Evolutionary conservation across 2,329 filamentous ascomycete species (phyloP), one percentile per base, ranked within the genome.

Genomic region (Gaeumannomyces tritici): DNA sequence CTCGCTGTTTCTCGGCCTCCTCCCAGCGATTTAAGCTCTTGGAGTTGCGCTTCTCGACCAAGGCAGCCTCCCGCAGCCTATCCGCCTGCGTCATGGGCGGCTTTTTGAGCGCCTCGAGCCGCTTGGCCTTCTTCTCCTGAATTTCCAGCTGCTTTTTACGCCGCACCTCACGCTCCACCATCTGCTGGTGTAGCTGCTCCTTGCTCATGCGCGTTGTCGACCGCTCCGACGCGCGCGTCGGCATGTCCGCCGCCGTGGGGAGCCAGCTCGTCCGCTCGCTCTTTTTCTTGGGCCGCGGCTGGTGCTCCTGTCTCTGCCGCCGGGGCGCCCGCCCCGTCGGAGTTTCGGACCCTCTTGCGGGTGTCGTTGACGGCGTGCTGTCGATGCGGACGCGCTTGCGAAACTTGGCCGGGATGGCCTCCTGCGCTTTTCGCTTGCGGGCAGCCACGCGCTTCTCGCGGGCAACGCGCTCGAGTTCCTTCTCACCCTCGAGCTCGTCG

Each of bases 1-100:
- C 89, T 63, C 93, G 86, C 72, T 89, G 87, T 75, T 91, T 92
- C 76, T 99, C 95, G 8, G 91, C 90, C 73, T 91, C 89, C 73
- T 98, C 93, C 93, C 93, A 98, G 62, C 91, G 83, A 71, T 93
- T 97, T 70, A 96, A 77, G 74, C 89, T 98, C 80, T 91, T 96
- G 68, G 89, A 84, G 74, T 99, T 97, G 69, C 88, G 82, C 74
- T 89, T 89, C 75, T 98, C 95, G 8, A 96, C 88, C 61, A 87
- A 78, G 24, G 88, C 90, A 1, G 93, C 93, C 74, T 96, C 91
- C 31, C 85, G 87, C 31, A 97, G 80, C 51, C 92, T 84, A 72
- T 98, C 88, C 57, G 85, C 91, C 74, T 97, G 93, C 7, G 92
- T 96, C 85, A 96, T 86, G 31, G 89, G 83, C 63, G 89, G 89